phyloP scores from a whole-genome alignment of 2,329 filamentous ascomycete genomes.

The Aspergillus quadrilineatus region DNA sequence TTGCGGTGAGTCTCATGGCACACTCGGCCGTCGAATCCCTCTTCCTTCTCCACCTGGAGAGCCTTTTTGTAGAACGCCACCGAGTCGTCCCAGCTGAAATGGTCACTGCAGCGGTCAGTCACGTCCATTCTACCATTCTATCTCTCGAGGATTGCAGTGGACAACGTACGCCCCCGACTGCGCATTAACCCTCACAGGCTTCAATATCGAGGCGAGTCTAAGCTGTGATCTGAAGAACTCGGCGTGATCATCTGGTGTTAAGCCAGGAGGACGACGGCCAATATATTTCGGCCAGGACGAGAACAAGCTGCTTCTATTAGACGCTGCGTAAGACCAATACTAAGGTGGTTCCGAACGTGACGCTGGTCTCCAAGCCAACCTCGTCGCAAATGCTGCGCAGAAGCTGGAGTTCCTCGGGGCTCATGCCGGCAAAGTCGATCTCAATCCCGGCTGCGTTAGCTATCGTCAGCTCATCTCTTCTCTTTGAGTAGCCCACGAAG shows the following conservation, averaged over 20 bases:
- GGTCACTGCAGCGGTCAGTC: constrained; percentile 24
- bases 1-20: constrained; percentile 38
- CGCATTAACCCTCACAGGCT: constrained; percentile 20
- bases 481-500: too few relatives aligned
- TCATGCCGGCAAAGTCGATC: constrained; percentile 18
- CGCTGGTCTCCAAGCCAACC: constrained; percentile 19
- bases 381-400: constrained; percentile 18
- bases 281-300: constrained; percentile 22
- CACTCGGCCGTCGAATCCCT: constrained; percentile 31
- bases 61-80: constrained; percentile 35
- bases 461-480: neutral
- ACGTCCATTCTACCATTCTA: neutral
- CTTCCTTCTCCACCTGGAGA: constrained; percentile 30
- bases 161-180: constrained; percentile 23
- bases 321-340: neutral
- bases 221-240: constrained; percentile 20
- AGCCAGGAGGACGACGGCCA: constrained; percentile 18
- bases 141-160: neutral
- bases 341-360: constrained; percentile 14
- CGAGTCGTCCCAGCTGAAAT: constrained; percentile 33
- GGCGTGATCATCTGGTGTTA: constrained; percentile 18
- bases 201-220: constrained; percentile 11
- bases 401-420: constrained; percentile 6
- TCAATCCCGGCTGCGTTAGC: constrained; percentile 20
- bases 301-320: constrained; percentile 11